Base-by-base conservation (phyloP, 768 basidiomycete genomes). In the Phylloporus arenicola region DNA sequence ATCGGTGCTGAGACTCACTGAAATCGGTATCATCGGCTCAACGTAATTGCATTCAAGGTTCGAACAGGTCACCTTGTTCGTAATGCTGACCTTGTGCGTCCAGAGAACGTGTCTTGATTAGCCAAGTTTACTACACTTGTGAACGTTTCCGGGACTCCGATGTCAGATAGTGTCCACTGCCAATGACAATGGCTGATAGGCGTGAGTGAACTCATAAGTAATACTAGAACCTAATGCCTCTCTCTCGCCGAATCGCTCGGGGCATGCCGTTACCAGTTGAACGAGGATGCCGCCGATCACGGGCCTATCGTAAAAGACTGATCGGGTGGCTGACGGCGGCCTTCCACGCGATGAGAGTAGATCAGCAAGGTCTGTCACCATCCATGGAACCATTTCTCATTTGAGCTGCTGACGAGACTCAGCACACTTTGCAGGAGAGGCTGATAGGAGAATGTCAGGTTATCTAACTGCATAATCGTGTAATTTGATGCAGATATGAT, bases 271-370 rank as follows among this genome's bases (percentile, higher is more conserved):
- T 43, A 34, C 39, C 30, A 43, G 31, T 29, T 30, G 52, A 34
- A 22, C 34, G 19, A 45, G 46, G 55, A 43, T 27, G 53, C 61
- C 62, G 58, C 53, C 50, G 52, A 62, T 64, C 58, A 58, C 61
- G 61, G 61, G 48, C 13, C 17, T 49, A 31, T 38, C 42, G 52
- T 47, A 52, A 50, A 52, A 47, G 12, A 20, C 3, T 4, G 34
- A 31, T 41, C n/a, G 24, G 25, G 13, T 40, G 41, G 31, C 29
- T 19, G 17, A 37, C 12, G 31, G 25, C 25, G 7, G 16, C 20
- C 34, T 34, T 45, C 19, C 14, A 20, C 8, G 16, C 16, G 40
- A 34, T 22, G 24, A 41, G 27, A 29, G 47, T 6, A n/a, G 39
- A 38, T 31, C 29, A 12, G 12, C 29, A 10, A 30, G 29, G 24